phyloP scores from a whole-genome alignment of 805 yeast species.

The Metschnikowia lunata region DNA sequence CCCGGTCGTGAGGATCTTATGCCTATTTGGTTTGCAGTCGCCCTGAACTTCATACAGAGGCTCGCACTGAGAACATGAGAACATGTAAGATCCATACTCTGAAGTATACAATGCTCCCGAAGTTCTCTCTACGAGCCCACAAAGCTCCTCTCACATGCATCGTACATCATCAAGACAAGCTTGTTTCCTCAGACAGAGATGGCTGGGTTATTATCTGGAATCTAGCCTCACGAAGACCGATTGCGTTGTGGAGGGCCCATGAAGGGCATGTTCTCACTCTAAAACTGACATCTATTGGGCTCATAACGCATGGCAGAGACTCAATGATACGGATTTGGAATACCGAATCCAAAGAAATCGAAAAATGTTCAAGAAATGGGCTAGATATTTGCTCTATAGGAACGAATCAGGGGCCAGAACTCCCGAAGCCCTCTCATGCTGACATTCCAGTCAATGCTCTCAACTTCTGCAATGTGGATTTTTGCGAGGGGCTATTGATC shows the following conservation, averaged over 20 bases:
- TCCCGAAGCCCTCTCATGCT: slow-evolving; percentile 22
- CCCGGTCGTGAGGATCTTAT: too few relatives aligned
- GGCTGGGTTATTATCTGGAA: slow-evolving; percentile 71
- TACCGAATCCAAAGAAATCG: slow-evolving; percentile 5
- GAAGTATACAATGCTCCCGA: slow-evolving; percentile 1
- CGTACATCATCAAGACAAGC: slow-evolving; percentile 2
- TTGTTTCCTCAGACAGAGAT: slow-evolving; percentile 54
- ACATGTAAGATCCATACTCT: background rate
- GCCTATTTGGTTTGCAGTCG: too few relatives aligned
- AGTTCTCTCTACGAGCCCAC: slow-evolving; percentile 17
- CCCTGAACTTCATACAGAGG: too few relatives aligned
- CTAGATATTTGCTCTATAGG: slow-evolving; percentile 1
- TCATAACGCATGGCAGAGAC: slow-evolving; percentile 68
- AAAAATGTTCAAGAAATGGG: slow-evolving; percentile 3
- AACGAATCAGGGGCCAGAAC: background rate
- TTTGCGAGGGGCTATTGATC: slow-evolving; percentile 25
- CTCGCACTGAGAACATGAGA: background rate
- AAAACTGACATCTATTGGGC: slow-evolving; percentile 21
- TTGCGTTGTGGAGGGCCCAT: slow-evolving; percentile 59
- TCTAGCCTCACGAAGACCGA: slow-evolving; percentile 50
- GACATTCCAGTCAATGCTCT: slow-evolving; percentile 68
- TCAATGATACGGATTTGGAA: slow-evolving; percentile 49
- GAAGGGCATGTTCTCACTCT: slow-evolving; percentile 46
- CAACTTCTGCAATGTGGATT: slow-evolving; percentile 61
- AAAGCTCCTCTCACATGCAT: slow-evolving; percentile 15